Evolutionary conservation across 2,329 filamentous ascomycete species (phyloP).

Genomic region (Arthrobotrys megalospora): DNA sequence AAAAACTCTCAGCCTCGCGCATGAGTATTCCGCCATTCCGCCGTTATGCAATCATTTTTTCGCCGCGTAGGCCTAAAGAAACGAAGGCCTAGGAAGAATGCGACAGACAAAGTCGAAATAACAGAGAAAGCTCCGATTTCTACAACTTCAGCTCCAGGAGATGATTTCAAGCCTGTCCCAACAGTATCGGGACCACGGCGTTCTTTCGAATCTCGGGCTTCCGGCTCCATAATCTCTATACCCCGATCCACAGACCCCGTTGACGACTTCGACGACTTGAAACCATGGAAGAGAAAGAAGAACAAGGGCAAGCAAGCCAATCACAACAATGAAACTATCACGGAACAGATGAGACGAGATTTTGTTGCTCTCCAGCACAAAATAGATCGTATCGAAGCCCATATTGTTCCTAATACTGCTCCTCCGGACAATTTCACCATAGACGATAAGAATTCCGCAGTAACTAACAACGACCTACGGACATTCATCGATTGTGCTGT

Average conservation of each 20-base stretch:
- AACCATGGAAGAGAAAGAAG: slow-evolving; percentile 16
- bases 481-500: slow-evolving; percentile 19
- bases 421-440: background rate
- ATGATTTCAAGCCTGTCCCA: background rate
- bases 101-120: slow-evolving; percentile 1
- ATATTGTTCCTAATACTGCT: background rate
- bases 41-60: background rate
- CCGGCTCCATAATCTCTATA: slow-evolving; percentile 12
- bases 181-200: background rate
- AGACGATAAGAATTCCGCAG: background rate
- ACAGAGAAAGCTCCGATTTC: background rate
- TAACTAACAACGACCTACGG: slow-evolving; percentile 1
- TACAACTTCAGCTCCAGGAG: background rate
- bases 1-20: slow-evolving; percentile 9
- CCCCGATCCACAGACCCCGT: background rate
- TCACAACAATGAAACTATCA: background rate
- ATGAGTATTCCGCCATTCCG: background rate
- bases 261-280: background rate
- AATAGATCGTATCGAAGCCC: slow-evolving; percentile 13
- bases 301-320: slow-evolving; percentile 8
- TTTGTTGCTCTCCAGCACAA: slow-evolving; percentile 4
- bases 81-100: background rate
- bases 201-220: slow-evolving; percentile 15
- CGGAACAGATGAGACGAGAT: slow-evolving; percentile 14
- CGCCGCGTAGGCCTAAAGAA: slow-evolving; percentile 2